These are phyloP conservation scores for Xylariales sp. DNA, from an alignment of 2,329 filamentous ascomycete species.

Conservation along the genomic window DNA sequence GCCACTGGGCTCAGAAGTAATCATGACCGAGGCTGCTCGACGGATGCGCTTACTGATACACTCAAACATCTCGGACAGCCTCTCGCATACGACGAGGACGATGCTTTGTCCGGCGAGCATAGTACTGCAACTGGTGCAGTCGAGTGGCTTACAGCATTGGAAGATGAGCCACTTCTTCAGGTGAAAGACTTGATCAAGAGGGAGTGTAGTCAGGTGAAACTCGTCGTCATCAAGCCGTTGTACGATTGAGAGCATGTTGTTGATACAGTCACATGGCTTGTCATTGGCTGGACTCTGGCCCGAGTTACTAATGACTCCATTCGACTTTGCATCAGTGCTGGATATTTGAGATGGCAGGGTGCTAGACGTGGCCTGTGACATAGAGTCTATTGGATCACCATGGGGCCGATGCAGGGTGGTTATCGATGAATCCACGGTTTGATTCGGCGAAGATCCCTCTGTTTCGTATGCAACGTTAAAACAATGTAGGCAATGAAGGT, in stretches of 20 bases:
- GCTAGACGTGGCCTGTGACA: too few relatives aligned
- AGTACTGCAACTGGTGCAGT: slow-evolving; percentile 15
- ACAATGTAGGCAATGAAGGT: too few relatives aligned
- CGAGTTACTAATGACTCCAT: too few relatives aligned
- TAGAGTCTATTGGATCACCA: too few relatives aligned
- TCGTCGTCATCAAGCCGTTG: slow-evolving; percentile 26
- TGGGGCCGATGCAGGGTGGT: too few relatives aligned
- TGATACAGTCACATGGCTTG: slow-evolving; percentile 18
- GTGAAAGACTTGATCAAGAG: slow-evolving; percentile 22
- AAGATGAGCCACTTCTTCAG: slow-evolving; percentile 25
- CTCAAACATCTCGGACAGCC: slow-evolving; percentile 22
- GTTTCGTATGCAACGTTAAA: too few relatives aligned
- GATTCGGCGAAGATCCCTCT: too few relatives aligned
- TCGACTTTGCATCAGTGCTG: too few relatives aligned
- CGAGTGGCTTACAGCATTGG: slow-evolving; percentile 20
- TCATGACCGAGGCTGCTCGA: slow-evolving; percentile 7
- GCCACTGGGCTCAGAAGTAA: not conserved
- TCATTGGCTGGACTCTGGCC: too few relatives aligned
- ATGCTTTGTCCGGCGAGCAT: slow-evolving; percentile 13
- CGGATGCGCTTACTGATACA: slow-evolving; percentile 17
- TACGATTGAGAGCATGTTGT: slow-evolving; percentile 17
- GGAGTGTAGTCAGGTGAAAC: slow-evolving; percentile 18
- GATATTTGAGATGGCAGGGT: too few relatives aligned
- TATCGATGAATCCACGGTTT: too few relatives aligned
- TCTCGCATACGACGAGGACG: slow-evolving; percentile 23